Base-by-base conservation (phyloP, 192 early-diverging fungal genomes). In the Diversispora eburnea region DNA sequence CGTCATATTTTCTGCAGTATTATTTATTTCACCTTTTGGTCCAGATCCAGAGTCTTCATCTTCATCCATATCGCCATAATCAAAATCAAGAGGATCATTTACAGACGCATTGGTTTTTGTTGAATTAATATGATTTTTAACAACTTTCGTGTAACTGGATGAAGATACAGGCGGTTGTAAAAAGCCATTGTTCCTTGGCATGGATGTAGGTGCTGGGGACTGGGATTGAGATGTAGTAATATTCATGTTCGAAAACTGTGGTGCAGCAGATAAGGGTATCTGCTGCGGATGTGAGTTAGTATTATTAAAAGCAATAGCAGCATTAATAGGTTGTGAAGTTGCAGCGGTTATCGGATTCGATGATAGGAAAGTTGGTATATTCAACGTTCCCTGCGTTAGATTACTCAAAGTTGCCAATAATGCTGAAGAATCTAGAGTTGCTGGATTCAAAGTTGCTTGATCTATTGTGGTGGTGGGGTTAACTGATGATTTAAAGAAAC, bases 301-400 rank as follows among this genome's bases (percentile, higher is more conserved):
- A 71, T 19, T 58, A 59, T 71, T 71, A 59, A 20, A 56, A 71
- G 43, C 15, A 58, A 71, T 58, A 19, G 43, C 22, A 22, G 52
- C 3, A 58, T 71, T 71, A 64, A 41, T 64, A 20, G 69, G 69
- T 71, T 70, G 67, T 10, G 46, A 49, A 48, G 65, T 45, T 33
- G 47, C 65, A 51, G 65, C 12, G 25, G 51, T 42, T 52, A 71
- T 71, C 19, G 55, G 45, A 33, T 71, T 57, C 1, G 64, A 49
- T 59, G 69, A 52, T 41, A 71, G 25, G 41, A 71, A 71, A 20
- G 49, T 13, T 59, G 69, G 69, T n/a, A 73, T 73, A 39, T 73
- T 73, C 33, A 73, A 64, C 43, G 52, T 64, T 33, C 72, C 72
- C 64, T 73, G 72, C 3, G 72, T 73, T 45, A 73, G 41, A 20